Conservation (phyloP, 2,329 filamentous ascomycete species). For the Mollisiaceae sp. region DNA sequence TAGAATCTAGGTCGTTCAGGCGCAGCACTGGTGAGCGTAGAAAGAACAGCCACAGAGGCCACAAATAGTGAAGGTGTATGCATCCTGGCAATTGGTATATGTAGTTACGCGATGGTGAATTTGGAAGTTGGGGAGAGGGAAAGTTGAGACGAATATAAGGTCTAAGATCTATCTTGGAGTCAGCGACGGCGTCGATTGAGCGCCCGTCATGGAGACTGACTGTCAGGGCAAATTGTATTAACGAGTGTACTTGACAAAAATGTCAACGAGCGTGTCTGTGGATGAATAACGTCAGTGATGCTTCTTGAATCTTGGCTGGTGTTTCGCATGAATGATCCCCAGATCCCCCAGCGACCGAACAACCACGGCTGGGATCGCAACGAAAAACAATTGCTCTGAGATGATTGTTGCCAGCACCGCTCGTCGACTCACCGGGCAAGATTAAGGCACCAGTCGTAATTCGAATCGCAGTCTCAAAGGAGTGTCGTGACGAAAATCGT, state of each 20-base stretch:
- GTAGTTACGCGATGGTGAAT: conserved; percentile 18
- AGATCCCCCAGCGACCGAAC: conserved; percentile 20
- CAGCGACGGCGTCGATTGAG: conserved; percentile 25
- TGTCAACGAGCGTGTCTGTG: conserved; percentile 56
- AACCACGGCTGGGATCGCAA: conserved; percentile 16
- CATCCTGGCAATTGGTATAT: conserved; percentile 50
- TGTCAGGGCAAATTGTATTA: conserved; percentile 54
- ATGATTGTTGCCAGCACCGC: not conserved
- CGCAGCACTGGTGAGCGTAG: conserved; percentile 52
- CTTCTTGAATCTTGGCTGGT: conserved; percentile 22
- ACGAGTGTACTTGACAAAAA: conserved; percentile 65
- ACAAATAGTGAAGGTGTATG: conserved; percentile 54
- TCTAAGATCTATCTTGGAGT: conserved; percentile 35
- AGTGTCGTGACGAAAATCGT: conserved; percentile 45
- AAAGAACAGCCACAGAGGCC: conserved; percentile 55
- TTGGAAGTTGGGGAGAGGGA: conserved; percentile 17
- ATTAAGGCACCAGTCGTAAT: conserved; percentile 38
- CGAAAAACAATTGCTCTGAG: conserved; percentile 17
- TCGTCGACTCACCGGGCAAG: conserved; percentile 38
- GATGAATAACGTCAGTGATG: conserved; percentile 33
- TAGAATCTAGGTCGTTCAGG: conserved; percentile 58
- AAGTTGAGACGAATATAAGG: conserved; percentile 27
- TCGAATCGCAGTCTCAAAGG: conserved; percentile 39
- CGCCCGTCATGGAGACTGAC: conserved; percentile 42
- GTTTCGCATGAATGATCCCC: conserved; percentile 39